Base-by-base conservation (phyloP, 2,329 filamentous ascomycete species). In the Dothiorella sarmentorum region DNA sequence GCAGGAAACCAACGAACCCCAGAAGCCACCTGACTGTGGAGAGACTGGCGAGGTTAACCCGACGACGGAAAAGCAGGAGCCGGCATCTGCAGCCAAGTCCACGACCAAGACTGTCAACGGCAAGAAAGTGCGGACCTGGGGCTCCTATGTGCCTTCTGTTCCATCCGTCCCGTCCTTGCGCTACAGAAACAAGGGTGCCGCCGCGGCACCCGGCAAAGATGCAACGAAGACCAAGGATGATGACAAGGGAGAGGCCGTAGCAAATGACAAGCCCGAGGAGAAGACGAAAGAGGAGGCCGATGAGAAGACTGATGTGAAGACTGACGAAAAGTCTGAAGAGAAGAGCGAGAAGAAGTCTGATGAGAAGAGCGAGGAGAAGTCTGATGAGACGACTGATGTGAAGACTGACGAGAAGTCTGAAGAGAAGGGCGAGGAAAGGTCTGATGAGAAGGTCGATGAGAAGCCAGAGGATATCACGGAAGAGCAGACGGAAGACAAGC, bases 191-290 rank as follows among this genome's bases (percentile, higher is more conserved):
- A n/a, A n/a, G n/a, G n/a, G n/a, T n/a, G n/a, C n/a, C n/a, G n/a
- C n/a, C n/a, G n/a, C n/a, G n/a, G n/a, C n/a, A n/a, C n/a, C n/a
- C n/a, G n/a, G 17, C n/a, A 38, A 53, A 29, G 24, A 20, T 1
- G 2, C 49, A 17, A 15, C 49, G 10, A 22, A 26, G 24, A 18
- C 10, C 15, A 45, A 73, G 61, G 64, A 68, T 43, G 64, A 69
- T 6, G 69, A 66, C 2, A 63, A 64, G 11, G 6, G n/a, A n/a
- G n/a, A n/a, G n/a, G n/a, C n/a, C n/a, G n/a, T n/a, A n/a, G n/a
- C n/a, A n/a, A n/a, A n/a, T n/a, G n/a, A n/a, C n/a, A n/a, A n/a
- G n/a, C n/a, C n/a, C n/a, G n/a, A n/a, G n/a, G n/a, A n/a, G n/a
- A n/a, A 40, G 2, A 10, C 9, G 31, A 24, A 56, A 18, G 52